These are phyloP conservation scores for Flaveria bidentis DNA, from an alignment of 129 eudicot species.

Conservation along the genomic window DNA sequence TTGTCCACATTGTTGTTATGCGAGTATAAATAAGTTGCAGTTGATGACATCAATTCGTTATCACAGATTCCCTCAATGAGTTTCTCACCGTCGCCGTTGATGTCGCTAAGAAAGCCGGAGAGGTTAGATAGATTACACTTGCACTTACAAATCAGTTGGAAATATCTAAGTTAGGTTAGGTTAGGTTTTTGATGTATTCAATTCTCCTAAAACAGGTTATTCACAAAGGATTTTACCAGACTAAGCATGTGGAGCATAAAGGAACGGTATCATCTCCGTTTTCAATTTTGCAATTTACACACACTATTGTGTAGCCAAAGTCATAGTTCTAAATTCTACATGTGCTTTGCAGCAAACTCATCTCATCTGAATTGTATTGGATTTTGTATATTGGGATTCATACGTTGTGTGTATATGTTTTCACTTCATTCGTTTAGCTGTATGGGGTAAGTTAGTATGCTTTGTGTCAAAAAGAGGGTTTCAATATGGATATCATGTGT, in stretches of 20 bases:
- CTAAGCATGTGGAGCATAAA: conserved; percentile 94
- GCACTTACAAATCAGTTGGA: background rate
- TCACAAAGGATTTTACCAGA: conserved; percentile 72
- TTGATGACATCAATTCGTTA: background rate
- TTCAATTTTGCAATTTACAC: background rate
- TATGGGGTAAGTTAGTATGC: too few relatives aligned
- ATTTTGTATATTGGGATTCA: background rate
- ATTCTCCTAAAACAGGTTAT: conserved; percentile 47
- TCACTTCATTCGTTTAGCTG: too few relatives aligned
- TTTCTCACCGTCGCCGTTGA: conserved; percentile 71
- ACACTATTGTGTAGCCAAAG: too few relatives aligned
- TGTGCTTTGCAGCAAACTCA: too few relatives aligned
- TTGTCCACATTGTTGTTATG: background rate
- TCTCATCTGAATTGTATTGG: background rate
- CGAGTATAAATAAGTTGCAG: background rate
- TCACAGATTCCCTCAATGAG: conserved; percentile 50
- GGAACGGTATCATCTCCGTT: conserved; percentile 57
- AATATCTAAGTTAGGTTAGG: background rate
- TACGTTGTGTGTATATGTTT: background rate
- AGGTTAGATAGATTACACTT: conserved; percentile 45
- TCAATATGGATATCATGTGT: too few relatives aligned
- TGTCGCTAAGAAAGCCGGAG: conserved; percentile 97
- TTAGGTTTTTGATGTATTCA: background rate
- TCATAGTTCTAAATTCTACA: too few relatives aligned
- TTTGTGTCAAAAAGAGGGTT: too few relatives aligned